These are phyloP conservation scores for Tricholoma flavovirens DNA, from an alignment of 768 basidiomycete species.

Conservation along the genomic window DNA sequence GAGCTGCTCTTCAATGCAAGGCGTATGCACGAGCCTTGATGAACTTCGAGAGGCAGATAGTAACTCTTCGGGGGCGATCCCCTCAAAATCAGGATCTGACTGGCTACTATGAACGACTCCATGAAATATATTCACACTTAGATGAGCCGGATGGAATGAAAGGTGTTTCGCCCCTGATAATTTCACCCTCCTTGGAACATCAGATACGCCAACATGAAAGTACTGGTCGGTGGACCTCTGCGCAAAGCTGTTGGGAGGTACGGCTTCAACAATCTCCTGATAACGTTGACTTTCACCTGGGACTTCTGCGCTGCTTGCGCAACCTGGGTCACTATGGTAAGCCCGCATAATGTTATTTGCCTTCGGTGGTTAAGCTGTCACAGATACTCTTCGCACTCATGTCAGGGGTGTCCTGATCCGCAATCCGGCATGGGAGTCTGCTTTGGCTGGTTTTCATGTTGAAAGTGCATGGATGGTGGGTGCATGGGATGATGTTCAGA, in stretches of 20 bases:
- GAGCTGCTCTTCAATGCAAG: conserved; percentile 91
- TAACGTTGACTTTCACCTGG: conserved; percentile 84
- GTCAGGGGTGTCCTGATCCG: conserved; percentile 85
- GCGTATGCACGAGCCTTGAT: conserved; percentile 91
- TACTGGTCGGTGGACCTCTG: conserved; percentile 94
- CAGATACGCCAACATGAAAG: conserved; percentile 98
- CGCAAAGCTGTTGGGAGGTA: conserved; percentile 99
- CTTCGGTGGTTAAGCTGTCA: neutral
- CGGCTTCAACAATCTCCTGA: conserved; percentile 86
- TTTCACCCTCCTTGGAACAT: conserved; percentile 88
- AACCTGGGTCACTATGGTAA: conserved; percentile 96
- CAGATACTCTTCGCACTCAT: conserved; percentile 92
- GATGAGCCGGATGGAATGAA: conserved; percentile 99
- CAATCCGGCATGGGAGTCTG: conserved; percentile 76
- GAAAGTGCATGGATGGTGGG: conserved; percentile 97
- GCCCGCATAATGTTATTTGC: conserved; percentile 18
- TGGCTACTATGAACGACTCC: conserved; percentile 80
- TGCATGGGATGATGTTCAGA: conserved; percentile 81
- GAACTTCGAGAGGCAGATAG: conserved; percentile 86
- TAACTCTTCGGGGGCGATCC: conserved; percentile 40
- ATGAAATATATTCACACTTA: conserved; percentile 92
- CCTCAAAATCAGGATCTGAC: conserved; percentile 47
- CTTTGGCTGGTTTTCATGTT: conserved; percentile 76
- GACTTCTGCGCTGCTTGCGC: conserved; percentile 82
- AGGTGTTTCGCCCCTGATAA: conserved; percentile 83